These are phyloP conservation scores for Chlamydomonas schloesseri DNA, from an alignment of 139 green algal species.

Conservation along the genomic window DNA sequence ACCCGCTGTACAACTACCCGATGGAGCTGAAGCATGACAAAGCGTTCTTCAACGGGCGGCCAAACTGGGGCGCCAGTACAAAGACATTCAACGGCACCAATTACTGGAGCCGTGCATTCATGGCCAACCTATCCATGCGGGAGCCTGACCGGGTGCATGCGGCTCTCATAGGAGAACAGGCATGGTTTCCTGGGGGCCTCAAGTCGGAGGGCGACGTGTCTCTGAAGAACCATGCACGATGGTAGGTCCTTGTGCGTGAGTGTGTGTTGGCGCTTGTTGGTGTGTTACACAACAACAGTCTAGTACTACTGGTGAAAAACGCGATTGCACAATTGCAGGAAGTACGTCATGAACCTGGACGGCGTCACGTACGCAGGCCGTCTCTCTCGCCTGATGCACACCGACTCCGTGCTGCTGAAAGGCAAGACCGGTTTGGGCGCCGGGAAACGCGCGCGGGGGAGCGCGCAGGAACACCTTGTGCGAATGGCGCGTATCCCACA, in stretches of 20 bases:
- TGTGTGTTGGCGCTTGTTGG: no score
- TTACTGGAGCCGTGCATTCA: neutral
- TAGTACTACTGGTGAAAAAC: neutral
- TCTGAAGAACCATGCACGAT: no score
- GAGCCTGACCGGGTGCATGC: neutral
- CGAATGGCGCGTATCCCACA: no score
- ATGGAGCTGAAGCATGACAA: neutral
- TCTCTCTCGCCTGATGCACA: constrained; percentile 4
- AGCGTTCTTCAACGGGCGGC: constrained; percentile 1
- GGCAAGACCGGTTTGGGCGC: neutral
- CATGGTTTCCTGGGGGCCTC: neutral
- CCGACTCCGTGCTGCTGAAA: neutral
- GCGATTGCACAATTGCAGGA: neutral
- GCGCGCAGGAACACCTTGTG: no score
- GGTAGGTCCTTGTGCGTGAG: no score
- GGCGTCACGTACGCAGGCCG: constrained; percentile 1
- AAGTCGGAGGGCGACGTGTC: neutral
- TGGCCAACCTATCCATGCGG: neutral
- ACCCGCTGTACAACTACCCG: constrained; percentile 13
- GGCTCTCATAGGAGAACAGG: neutral
- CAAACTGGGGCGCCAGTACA: neutral
- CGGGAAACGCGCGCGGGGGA: no score
- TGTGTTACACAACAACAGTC: neutral
- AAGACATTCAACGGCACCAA: neutral
- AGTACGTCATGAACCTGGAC: constrained; percentile 12